Evolutionary conservation across 2,329 filamentous ascomycete genomes (phyloP).

Genomic region (Parascedosporium putredinis): DNA sequence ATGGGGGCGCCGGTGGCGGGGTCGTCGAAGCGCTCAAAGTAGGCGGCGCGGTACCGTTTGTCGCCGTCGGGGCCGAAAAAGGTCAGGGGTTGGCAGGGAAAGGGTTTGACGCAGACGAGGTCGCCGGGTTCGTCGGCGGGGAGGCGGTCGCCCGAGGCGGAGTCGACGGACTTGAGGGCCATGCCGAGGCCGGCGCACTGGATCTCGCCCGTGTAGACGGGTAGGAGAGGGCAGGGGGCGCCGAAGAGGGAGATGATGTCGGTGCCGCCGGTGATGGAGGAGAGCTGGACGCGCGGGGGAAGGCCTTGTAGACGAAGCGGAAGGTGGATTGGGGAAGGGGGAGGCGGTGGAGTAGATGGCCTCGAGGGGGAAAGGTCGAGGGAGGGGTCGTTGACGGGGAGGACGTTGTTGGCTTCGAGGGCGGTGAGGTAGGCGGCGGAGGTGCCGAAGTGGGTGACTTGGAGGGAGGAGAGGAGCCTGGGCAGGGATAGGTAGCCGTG

Average conservation of each 20-base stretch:
- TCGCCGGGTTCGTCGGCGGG: constrained; percentile 66
- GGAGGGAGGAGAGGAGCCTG: constrained; percentile 65
- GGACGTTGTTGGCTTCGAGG: constrained; percentile 66
- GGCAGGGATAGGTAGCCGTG: constrained; percentile 74
- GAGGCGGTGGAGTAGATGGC: constrained; percentile 94
- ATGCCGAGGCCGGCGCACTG: constrained; percentile 71
- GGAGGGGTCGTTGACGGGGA: constrained; percentile 41
- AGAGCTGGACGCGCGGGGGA: constrained; percentile 71
- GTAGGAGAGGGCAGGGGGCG: constrained; percentile 65
- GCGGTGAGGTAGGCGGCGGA: constrained; percentile 88
- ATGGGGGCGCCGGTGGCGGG: constrained; percentile 33
- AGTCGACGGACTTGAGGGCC: constrained; percentile 56
- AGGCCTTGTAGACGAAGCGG: constrained; percentile 74
- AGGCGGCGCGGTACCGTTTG: constrained; percentile 70
- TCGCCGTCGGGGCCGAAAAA: constrained; percentile 72
- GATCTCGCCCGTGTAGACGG: constrained; percentile 63
- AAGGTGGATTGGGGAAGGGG: constrained; percentile 90
- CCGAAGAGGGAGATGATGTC: constrained; percentile 96
- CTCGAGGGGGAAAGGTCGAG: constrained; percentile 55
- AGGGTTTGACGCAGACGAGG: constrained; percentile 74
- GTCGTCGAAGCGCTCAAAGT: constrained; percentile 70
- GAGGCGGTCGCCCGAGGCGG: constrained; percentile 43
- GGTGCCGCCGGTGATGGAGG: constrained; percentile 89
- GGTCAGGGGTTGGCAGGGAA: constrained; percentile 81
- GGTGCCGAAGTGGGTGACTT: constrained; percentile 89